Percentiles rank a stretch among this genome's conserved stretches.
These are phyloP conservation scores for Tetraselmis striata DNA, from an alignment of 139 green algal species.

Conservation along the genomic window DNA sequence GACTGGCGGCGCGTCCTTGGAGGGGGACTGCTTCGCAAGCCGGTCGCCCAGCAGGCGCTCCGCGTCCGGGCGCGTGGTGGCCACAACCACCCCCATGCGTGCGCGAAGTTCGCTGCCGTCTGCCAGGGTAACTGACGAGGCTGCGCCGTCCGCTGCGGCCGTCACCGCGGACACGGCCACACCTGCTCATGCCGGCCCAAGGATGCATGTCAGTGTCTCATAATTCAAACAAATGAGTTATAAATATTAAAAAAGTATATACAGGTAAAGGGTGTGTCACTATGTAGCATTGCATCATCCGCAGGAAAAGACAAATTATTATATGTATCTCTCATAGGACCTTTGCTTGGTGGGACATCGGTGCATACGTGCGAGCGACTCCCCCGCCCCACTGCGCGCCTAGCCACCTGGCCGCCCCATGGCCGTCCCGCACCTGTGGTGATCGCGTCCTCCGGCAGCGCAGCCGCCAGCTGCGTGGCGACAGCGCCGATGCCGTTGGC, in stretches of 20 bases:
- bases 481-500: conserved; percentile 83
- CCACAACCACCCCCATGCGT: conserved; percentile 71
- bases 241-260: too few species aligned
- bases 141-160: background rate
- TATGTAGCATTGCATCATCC: too few species aligned
- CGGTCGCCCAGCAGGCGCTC: conserved; percentile 53
- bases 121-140: conserved; percentile 31
- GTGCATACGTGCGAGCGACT: too few species aligned
- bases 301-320: too few species aligned
- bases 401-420: too few species aligned
- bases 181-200: too few species aligned
- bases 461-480: conserved; percentile 62
- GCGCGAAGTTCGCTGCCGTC: conserved; percentile 41
- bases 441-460: conserved; percentile 37
- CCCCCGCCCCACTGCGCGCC: too few species aligned
- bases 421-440: background rate
- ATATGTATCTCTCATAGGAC: too few species aligned
- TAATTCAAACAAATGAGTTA: too few species aligned
- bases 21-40: conserved; percentile 16
- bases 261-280: too few species aligned
- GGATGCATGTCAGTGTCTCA: too few species aligned
- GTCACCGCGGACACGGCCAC: background rate
- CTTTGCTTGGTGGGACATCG: too few species aligned
- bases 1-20: conserved; percentile 53
- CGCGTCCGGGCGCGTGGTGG: conserved; percentile 70